Base-by-base conservation (phyloP, 2,329 filamentous ascomycete species). In the Sporothrix phasma region DNA sequence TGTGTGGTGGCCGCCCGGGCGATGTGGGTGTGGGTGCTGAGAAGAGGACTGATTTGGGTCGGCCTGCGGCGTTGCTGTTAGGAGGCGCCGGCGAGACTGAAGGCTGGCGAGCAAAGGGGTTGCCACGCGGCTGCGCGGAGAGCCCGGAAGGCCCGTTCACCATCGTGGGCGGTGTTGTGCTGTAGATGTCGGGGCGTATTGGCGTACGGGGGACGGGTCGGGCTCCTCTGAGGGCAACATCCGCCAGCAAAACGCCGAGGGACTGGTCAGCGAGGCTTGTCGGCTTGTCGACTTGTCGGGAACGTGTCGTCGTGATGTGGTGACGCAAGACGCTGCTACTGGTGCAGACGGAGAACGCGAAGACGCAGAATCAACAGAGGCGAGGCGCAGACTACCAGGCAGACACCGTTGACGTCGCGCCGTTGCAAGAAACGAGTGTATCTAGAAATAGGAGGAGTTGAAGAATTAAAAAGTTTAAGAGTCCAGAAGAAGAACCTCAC, bases 1-100 rank as follows among this genome's bases (percentile, higher is more conserved):
- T 70, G 74, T 93, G 89, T 24, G 80, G 76, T 26, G 79, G 75
- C n/a, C 68, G 71, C 69, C 68, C 80, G 69, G 68, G 45, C 10
- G 78, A 68, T 72, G 77, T 75, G 5, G 86, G 80, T n/a, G 86
- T 83, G 49, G 69, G 61, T 6, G 85, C 80, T 3, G 65, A 26
- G 71, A 92, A 84, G 65, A 92, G 79, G 64, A 85, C 84, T 3
- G 92, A 96, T 73, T 90, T 92, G 10, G 91, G 90, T 69, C 91
- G 77, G 68, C 80, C 53, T 78, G 62, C 76, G 71, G 45, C 24
- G 31, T 74, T 74, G 56, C 74, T 77, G 64, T 56, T 56, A 41
- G 85, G 80, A 59, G 62, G 56, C 1, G 64, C 81, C 47, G 88
- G 83, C 37, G 89, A 89, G 24, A 87, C 81, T 17, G 89, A 88